phyloP scores from a whole-genome alignment of 2,329 filamentous ascomycete species.

The Alternaria sp. region DNA sequence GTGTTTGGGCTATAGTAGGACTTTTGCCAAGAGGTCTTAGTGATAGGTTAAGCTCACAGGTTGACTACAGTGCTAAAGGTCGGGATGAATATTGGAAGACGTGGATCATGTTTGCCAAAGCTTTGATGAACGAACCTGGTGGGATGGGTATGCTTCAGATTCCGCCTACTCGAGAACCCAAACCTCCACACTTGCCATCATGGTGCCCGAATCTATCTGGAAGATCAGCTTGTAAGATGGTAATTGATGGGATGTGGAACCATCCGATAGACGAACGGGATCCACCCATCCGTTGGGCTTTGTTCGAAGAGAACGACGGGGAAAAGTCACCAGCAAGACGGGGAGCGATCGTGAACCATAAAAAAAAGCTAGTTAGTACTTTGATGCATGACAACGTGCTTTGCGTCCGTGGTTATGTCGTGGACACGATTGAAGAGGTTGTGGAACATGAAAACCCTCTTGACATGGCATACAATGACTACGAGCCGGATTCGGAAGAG shows the following conservation, averaged over 20 bases:
- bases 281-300: too few species aligned
- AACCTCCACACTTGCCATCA: too few species aligned
- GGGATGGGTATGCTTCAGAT: accelerated
- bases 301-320: accelerated
- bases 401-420: too few species aligned
- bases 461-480: accelerated
- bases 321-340: too few species aligned
- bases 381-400: too few species aligned
- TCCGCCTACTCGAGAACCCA: too few species aligned
- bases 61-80: background rate
- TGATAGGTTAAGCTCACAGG: accelerated
- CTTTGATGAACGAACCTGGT: too few species aligned
- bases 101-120: too few species aligned
- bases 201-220: too few species aligned
- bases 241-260: accelerated
- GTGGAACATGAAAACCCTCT: background rate
- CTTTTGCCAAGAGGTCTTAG: accelerated
- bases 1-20: background rate
- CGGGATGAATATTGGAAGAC: background rate
- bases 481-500: accelerated
- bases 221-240: too few species aligned
- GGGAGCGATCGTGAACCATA: accelerated
- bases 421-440: too few species aligned
- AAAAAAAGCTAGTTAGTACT: accelerated
- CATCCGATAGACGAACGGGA: accelerated